Conservation (phyloP, 345 rosid species). For the Moringa oleifera region DNA sequence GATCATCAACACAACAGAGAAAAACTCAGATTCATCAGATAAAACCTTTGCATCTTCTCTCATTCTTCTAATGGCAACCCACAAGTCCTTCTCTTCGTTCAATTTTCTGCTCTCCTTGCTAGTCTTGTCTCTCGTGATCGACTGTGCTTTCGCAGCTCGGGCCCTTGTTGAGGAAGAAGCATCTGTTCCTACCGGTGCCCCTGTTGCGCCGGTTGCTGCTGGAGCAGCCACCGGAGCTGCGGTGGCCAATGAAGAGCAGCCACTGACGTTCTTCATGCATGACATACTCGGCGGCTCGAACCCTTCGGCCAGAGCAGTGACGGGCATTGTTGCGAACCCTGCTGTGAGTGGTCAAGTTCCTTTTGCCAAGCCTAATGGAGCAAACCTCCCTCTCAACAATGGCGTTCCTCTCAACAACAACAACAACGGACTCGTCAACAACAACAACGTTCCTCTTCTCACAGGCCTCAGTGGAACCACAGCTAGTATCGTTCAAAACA, state of each 20-base stretch:
- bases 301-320: conserved; percentile 68
- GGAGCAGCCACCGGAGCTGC: background rate
- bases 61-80: conserved; percentile 22
- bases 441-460: conserved; percentile 80
- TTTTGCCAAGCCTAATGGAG: conserved; percentile 80
- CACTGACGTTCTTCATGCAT: background rate
- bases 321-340: conserved; percentile 62
- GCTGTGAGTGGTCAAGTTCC: conserved; percentile 71
- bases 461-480: conserved; percentile 70
- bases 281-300: conserved; percentile 78
- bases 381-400: conserved; percentile 59
- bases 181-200: conserved; percentile 18
- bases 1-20: conserved; percentile 5
- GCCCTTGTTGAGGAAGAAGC: conserved; percentile 31
- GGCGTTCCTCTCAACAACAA: conserved; percentile 59
- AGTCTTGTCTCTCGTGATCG: conserved; percentile 28
- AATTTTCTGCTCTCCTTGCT: background rate
- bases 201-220: conserved; percentile 14
- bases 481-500: conserved; percentile 41
- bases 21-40: conserved; percentile 3
- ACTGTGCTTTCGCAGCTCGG: conserved; percentile 23
- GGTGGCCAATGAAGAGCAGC: background rate
- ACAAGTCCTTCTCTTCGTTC: conserved; percentile 5
- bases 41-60: conserved; percentile 16
- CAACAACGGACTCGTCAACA: conserved; percentile 61